phyloP scores from a whole-genome alignment of 2,329 filamentous ascomycete species.

The Coleophoma eucalyptorum region DNA sequence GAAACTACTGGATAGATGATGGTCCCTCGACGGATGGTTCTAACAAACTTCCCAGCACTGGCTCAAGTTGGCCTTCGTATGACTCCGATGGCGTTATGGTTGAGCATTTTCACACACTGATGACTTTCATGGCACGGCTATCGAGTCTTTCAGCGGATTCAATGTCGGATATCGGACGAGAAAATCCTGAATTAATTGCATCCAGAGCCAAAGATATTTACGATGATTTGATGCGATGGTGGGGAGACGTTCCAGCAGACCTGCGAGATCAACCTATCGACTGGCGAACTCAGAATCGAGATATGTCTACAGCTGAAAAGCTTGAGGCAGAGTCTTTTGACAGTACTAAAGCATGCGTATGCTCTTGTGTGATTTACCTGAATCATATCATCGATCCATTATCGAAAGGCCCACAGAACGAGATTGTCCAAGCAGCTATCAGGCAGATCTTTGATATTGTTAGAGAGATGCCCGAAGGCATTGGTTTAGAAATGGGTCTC shows the following conservation, averaged over 20 bases:
- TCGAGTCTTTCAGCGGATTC: slow-evolving; percentile 22
- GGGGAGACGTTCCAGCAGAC: slow-evolving; percentile 15
- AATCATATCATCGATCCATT: slow-evolving; percentile 24
- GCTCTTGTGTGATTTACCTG: slow-evolving; percentile 23
- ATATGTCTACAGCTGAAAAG: slow-evolving; percentile 22
- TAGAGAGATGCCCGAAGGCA: slow-evolving; percentile 23
- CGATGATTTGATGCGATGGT: slow-evolving; percentile 20
- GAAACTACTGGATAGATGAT: slow-evolving; percentile 25
- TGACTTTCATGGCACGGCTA: slow-evolving; percentile 24
- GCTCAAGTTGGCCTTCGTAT: slow-evolving; percentile 23
- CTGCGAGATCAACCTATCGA: slow-evolving; percentile 22
- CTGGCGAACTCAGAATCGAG: slow-evolving; percentile 20
- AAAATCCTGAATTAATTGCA: slow-evolving; percentile 13
- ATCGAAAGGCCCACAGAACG: slow-evolving; percentile 11
- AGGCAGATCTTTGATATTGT: slow-evolving; percentile 23
- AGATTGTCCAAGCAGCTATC: slow-evolving; percentile 19
- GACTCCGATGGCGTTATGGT: slow-evolving; percentile 20
- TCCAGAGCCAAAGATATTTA: slow-evolving; percentile 12
- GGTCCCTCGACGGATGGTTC: not conserved
- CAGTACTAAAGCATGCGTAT: slow-evolving; percentile 22
- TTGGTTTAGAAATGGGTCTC: slow-evolving; percentile 26
- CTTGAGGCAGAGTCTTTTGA: slow-evolving; percentile 24
- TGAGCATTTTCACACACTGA: slow-evolving; percentile 22
- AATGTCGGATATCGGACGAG: slow-evolving; percentile 12
- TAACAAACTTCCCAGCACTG: not conserved